Evolutionary conservation across 2,329 filamentous ascomycete genomes (phyloP), one percentile per base, ranked within the genome.

Genomic region (Xylariaceae sp.): DNA sequence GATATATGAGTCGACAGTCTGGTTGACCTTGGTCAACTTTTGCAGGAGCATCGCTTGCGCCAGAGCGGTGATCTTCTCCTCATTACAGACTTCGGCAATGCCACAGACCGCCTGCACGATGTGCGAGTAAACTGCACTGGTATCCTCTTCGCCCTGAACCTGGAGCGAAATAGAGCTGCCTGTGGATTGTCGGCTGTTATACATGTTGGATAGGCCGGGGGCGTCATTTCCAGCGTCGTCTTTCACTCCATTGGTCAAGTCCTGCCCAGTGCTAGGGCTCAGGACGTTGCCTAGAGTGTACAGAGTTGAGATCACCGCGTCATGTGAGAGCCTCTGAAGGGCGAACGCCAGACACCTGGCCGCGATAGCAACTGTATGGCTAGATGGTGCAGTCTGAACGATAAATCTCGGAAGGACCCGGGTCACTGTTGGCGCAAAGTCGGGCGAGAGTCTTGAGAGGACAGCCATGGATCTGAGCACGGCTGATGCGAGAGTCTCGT

Each of bases 281-380:
- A 98, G 69, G 4, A 94, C 83, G 54, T 98, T 98, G 14, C 92
- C 92, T n/a, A 98, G 70, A 1, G 88, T 92, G 60, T 98, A 98
- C 8, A 98, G 67, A 1, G 89, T 96, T 5, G 89, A 94, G 45
- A 98, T 96, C 22, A 94, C 75, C 22, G 88, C 82, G 64, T 98
- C 92, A 49, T 94, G 84, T 2, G 92, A 94, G 10, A 96, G 70
- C 49, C 82, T 71, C 46, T 80, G 81, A 35, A 98, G 66, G 13
- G 93, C 78, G 45, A 80, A 82, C 2, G 89, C 88, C 21, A 98
- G 67, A 47, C 83, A 92, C 44, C 79, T 77, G n/a, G 89, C 87
- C 18, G 90, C 90, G 21, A 90, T 72, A 2, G 70, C 70, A 27
- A 92, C 80, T 10, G 79, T 85, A 18, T 74, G 66, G 12, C 76